phyloP scores from a whole-genome alignment of 129 eudicot genomes.

The Erigeron canadensis region DNA sequence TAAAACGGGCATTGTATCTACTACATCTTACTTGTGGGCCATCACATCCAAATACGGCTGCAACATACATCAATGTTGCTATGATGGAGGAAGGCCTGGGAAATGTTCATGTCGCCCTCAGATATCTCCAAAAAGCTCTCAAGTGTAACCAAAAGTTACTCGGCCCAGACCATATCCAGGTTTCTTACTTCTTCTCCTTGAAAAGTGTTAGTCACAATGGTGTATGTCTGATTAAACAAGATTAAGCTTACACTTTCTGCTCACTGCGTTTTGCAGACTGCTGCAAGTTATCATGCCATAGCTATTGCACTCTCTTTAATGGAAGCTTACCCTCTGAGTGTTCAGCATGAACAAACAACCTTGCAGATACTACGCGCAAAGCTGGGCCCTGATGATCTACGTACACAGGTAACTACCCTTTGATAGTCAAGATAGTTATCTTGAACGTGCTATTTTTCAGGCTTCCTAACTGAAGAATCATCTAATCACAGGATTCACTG shows the following conservation, averaged over 20 bases:
- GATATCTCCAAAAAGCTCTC: constrained; percentile 98
- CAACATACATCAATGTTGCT: constrained; percentile 97
- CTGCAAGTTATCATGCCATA: constrained; percentile 99
- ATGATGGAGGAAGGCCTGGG: constrained; percentile 99
- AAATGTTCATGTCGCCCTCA: constrained; percentile 95
- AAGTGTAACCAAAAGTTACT: constrained; percentile 94
- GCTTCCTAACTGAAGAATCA: neutral
- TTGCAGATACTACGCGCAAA: constrained; percentile 94
- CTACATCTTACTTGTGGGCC: constrained; percentile 97
- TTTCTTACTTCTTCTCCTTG: constrained; percentile 25
- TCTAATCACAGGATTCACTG: neutral
- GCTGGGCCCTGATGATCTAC: constrained; percentile 98
- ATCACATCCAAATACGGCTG: constrained; percentile 99
- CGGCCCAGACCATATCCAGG: constrained; percentile 99
- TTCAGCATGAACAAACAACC: constrained; percentile 99
- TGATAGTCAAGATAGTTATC: constrained; percentile 14
- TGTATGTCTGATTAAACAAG: constrained; percentile 19
- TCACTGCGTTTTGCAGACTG: constrained; percentile 62
- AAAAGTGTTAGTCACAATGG: constrained; percentile 1
- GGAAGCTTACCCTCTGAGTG: constrained; percentile 99
- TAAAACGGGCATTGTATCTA: constrained; percentile 89
- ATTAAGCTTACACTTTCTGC: constrained; percentile 6
- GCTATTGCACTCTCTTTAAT: constrained; percentile 99
- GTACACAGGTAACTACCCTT: constrained; percentile 73
- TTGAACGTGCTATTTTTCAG: neutral